Percentiles rank a stretch among this genome's conserved stretches.
Conservation (phyloP, 805 yeast species). For the Ogataea ramenticola region DNA sequence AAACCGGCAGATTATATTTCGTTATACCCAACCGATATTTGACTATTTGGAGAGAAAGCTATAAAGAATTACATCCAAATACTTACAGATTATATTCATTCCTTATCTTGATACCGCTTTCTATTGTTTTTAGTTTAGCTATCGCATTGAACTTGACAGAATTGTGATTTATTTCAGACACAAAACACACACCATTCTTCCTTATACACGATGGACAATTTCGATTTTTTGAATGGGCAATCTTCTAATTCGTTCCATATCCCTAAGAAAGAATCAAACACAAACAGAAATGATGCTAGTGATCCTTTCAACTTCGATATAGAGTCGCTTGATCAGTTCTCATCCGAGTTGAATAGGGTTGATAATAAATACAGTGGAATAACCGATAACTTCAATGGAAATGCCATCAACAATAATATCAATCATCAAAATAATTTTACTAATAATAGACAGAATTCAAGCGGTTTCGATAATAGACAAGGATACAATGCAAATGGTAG, state of each 20-base stretch:
- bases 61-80: too few species aligned
- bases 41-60: too few species aligned
- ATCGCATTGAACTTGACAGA: too few species aligned
- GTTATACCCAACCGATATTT: too few species aligned
- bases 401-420: background rate
- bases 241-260: background rate
- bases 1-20: too few species aligned
- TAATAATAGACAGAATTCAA: background rate
- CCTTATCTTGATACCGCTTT: too few species aligned
- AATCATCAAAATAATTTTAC: background rate
- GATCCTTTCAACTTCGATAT: background rate
- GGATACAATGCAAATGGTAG: background rate
- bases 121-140: too few species aligned
- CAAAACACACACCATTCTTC: too few species aligned
- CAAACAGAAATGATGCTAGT: background rate
- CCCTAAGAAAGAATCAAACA: conserved; percentile 1
- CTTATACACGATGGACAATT: conserved; percentile 8
- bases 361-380: background rate
- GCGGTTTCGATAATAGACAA: background rate
- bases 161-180: too few species aligned
- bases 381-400: background rate
- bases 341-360: background rate
- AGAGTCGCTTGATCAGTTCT: conserved; percentile 1
- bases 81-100: too few species aligned
- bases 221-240: conserved; percentile 8